phyloP scores from a whole-genome alignment of 1,284 basidiomycete genomes.

The Inonotus hispidus region DNA sequence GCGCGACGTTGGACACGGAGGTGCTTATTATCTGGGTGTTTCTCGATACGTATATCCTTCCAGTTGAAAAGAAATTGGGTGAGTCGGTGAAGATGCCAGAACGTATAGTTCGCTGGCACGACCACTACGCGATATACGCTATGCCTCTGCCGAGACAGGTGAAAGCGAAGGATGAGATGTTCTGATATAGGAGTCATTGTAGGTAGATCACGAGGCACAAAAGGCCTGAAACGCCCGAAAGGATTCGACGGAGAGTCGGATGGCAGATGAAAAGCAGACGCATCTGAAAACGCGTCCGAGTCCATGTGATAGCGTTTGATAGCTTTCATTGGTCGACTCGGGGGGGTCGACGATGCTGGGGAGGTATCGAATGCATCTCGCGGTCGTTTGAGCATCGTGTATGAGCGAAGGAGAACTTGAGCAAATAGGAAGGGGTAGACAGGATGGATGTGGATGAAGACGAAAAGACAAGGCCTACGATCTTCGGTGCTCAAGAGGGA shows the following conservation, averaged over 20 bases:
- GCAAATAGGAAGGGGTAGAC: not conserved
- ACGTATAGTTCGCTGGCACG: constrained; percentile 64
- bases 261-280: constrained; percentile 24
- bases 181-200: constrained; percentile 40
- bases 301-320: constrained; percentile 6
- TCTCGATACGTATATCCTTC: constrained; percentile 22
- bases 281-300: constrained; percentile 14
- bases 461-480: not conserved
- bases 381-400: constrained; percentile 24
- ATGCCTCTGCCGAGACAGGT: constrained; percentile 37
- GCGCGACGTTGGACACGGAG: constrained; percentile 18
- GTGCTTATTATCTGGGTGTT: constrained; percentile 19
- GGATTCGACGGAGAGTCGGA: constrained; percentile 38
- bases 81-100: constrained; percentile 58
- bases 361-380: constrained; percentile 21
- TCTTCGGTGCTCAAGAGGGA: not conserved
- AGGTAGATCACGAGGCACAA: constrained; percentile 36
- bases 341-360: constrained; percentile 23
- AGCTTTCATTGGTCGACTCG: constrained; percentile 23
- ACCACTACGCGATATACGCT: constrained; percentile 60
- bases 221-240: constrained; percentile 31
- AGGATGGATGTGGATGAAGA: not conserved
- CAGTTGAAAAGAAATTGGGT: constrained; percentile 57
- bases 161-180: constrained; percentile 63
- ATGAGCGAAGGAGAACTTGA: not conserved